Evolutionary conservation across 2,329 filamentous ascomycete species (phyloP).

Genomic region (Diplodia corticola): DNA sequence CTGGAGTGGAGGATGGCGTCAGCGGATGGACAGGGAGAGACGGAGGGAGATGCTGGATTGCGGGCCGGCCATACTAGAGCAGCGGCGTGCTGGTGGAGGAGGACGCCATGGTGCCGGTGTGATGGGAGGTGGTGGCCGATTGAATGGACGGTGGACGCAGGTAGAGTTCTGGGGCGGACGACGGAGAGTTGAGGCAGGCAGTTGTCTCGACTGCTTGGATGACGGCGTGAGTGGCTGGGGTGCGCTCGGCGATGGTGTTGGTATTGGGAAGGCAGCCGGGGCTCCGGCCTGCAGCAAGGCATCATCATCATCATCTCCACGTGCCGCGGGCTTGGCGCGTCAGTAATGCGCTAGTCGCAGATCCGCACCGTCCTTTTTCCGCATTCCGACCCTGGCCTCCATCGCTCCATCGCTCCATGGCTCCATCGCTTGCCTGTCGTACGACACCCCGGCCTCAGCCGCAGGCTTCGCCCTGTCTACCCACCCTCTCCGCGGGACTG

Average conservation of each 20-base stretch:
- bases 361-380: neutral
- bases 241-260: neutral
- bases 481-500: too few species aligned
- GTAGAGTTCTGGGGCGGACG: neutral
- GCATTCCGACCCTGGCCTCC: neutral
- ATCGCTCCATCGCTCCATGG: neutral
- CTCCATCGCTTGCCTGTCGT: neutral
- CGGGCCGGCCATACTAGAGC: conserved; percentile 34
- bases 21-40: conserved; percentile 17
- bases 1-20: conserved; percentile 48
- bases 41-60: neutral
- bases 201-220: neutral
- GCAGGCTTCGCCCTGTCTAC: neutral
- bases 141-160: neutral
- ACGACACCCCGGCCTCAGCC: neutral
- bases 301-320: neutral
- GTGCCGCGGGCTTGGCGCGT: neutral
- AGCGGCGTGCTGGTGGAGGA: conserved; percentile 42
- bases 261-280: neutral
- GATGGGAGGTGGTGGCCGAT: neutral
- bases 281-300: neutral
- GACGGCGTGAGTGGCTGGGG: conserved; percentile 5
- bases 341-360: neutral
- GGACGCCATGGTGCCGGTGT: conserved; percentile 37
- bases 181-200: neutral